Evolutionary conservation across 306 rosid genomes (phyloP).

Genomic region (Medicago arabica): DNA sequence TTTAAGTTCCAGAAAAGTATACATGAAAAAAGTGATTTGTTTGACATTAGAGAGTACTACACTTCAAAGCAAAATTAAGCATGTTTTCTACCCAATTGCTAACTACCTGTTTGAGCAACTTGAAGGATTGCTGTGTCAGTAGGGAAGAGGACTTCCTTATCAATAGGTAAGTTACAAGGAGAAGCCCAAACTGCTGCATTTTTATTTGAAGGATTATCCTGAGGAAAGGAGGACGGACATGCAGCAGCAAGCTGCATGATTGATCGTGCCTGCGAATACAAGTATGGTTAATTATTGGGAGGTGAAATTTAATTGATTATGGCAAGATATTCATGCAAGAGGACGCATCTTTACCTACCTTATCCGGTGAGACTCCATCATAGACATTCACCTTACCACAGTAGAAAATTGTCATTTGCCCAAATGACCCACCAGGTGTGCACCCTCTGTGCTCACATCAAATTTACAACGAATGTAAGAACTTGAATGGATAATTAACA

Average conservation of each 20-base stretch:
- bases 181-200: slow-evolving; percentile 58
- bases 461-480: slow-evolving; percentile 37
- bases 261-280: slow-evolving; percentile 84
- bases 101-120: slow-evolving; percentile 86
- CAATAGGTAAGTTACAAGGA: slow-evolving; percentile 54
- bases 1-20: slow-evolving; percentile 6
- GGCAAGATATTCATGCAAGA: slow-evolving; percentile 51
- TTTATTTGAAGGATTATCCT: slow-evolving; percentile 60
- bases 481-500: slow-evolving; percentile 23
- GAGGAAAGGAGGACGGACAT: slow-evolving; percentile 59
- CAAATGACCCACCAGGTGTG: slow-evolving; percentile 56
- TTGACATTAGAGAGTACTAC: slow-evolving; percentile 5
- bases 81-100: slow-evolving; percentile 33
- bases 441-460: slow-evolving; percentile 71
- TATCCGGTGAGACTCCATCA: slow-evolving; percentile 83
- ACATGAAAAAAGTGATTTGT: slow-evolving; percentile 11
- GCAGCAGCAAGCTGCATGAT: slow-evolving; percentile 97
- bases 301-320: slow-evolving; percentile 40
- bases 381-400: slow-evolving; percentile 97
- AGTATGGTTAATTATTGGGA: slow-evolving; percentile 53
- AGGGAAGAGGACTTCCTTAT: slow-evolving; percentile 57
- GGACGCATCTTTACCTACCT: slow-evolving; percentile 74
- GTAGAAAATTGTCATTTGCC: slow-evolving; percentile 96
- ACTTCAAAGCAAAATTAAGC: slow-evolving; percentile 16
- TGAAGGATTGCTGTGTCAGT: slow-evolving; percentile 59